Base-by-base conservation (phyloP, 768 basidiomycete genomes). In the Suillus placidus region DNA sequence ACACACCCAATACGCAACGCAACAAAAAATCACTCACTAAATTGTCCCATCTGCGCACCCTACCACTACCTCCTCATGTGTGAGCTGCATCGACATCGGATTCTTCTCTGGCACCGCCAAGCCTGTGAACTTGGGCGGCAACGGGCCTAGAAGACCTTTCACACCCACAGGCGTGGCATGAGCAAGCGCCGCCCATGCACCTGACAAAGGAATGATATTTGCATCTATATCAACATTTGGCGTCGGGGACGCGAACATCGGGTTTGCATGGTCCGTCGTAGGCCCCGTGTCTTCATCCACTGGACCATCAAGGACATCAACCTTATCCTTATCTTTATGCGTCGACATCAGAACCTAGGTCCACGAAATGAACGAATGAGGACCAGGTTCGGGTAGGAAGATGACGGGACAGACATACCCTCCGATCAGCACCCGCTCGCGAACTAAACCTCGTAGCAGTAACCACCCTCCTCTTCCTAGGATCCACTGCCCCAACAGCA, bases 1-100 rank as follows among this genome's bases (percentile, higher is more conserved):
- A 63, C 43, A 32, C 16, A 10, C 51, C 52, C 38, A 20, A 61
- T 47, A 26, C 37, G 37, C 26, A 34, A 43, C 43, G 61, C 10
- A 49, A 55, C 60, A 63, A 40, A 68, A n/a, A 32, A 67, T 16
- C 16, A 82, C 92, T 79, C 68, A 95, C 93, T 95, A 95, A 70
- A 95, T 95, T 4, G 92, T 93, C 16, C 93, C 93, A 76, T 95
- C 93, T 34, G 54, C 92, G 80, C 93, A 95, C 0, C 93, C 93
- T 35, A 95, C 92, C 20, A 95, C 93, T 1, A 95, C 90, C 73
- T 95, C 93, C 72, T 95, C 94, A 69, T 94, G 91, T 70, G 91
- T 94, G 71, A 96, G 76, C 68, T 93, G 93, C 89, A 97, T 92
- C 67, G 91, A 92, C 94, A 95, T 95, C 9, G 94, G 95, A 71